A percentile compares a stretch with the other conserved stretches of the same genome.
These are phyloP conservation scores for Gossypioides kirkii DNA, from an alignment of 345 rosid genomes.

Conservation along the genomic window DNA sequence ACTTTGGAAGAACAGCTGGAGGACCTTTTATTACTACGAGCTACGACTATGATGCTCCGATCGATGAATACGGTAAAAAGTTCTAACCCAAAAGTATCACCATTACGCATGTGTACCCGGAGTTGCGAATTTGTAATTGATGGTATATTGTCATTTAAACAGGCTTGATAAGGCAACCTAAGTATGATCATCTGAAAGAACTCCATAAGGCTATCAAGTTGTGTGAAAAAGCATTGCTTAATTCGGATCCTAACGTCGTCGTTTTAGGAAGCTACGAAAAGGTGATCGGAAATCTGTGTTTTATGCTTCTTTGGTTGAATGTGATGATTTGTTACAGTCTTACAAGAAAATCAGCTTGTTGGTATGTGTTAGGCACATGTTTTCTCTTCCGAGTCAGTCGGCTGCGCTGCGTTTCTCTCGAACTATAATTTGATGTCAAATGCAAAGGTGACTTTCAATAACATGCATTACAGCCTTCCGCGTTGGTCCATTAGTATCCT, in stretches of 20 bases:
- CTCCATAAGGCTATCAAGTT: conserved; percentile 67
- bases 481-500: conserved; percentile 96
- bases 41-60: conserved; percentile 70
- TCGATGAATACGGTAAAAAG: conserved; percentile 63
- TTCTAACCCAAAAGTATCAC: background rate
- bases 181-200: conserved; percentile 65
- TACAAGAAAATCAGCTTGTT: background rate
- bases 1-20: conserved; percentile 68
- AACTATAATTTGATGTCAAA: conserved; percentile 43
- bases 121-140: background rate
- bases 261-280: conserved; percentile 62
- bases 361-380: conserved; percentile 50
- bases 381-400: conserved; percentile 46
- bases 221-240: conserved; percentile 58
- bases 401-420: conserved; percentile 79
- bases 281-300: conserved; percentile 26
- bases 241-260: conserved; percentile 40
- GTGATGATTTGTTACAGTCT: background rate
- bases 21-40: conserved; percentile 69
- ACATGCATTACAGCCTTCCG: conserved; percentile 54
- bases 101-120: background rate
- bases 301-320: conserved; percentile 3
- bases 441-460: conserved; percentile 50
- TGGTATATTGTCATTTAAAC: conserved; percentile 8
- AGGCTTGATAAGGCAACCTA: conserved; percentile 85